Evolutionary conservation across 2,329 filamentous ascomycete genomes (phyloP).

Genomic region (Alternaria brassicicola): DNA sequence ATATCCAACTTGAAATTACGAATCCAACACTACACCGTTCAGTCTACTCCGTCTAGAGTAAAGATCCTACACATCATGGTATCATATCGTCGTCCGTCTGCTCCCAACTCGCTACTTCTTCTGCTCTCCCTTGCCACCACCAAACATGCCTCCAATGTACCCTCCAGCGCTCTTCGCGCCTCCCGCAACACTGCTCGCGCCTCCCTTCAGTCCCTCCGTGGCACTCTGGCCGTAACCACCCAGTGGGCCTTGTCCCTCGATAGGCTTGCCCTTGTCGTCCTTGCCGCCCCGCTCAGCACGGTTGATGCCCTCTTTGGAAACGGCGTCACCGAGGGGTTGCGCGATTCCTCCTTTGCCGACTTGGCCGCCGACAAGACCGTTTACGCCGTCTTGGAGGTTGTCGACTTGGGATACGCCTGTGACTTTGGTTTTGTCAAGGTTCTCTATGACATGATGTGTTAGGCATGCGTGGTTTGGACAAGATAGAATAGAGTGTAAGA

Average conservation of each 20-base stretch:
- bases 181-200: slow-evolving; percentile 25
- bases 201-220: slow-evolving; percentile 42
- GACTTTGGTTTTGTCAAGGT: slow-evolving; percentile 71
- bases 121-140: slow-evolving; percentile 25
- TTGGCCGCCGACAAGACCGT: slow-evolving; percentile 67
- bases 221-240: slow-evolving; percentile 41
- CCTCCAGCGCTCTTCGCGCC: slow-evolving; percentile 39
- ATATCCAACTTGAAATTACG: not conserved
- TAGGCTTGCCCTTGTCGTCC: slow-evolving; percentile 60
- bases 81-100: not conserved
- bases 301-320: slow-evolving; percentile 70
- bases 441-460: slow-evolving; percentile 54
- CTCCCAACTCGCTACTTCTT: slow-evolving; percentile 21
- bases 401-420: slow-evolving; percentile 71
- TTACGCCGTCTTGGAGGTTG: slow-evolving; percentile 69
- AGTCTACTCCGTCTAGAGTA: not conserved
- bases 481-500: not conserved
- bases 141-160: slow-evolving; percentile 29
- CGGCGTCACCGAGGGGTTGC: slow-evolving; percentile 66
- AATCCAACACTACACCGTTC: not conserved
- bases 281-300: slow-evolving; percentile 68
- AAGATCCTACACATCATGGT: not conserved
- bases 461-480: not conserved
- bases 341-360: slow-evolving; percentile 71
- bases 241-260: slow-evolving; percentile 50